These are phyloP conservation scores for Blumeria hordei DNA, from an alignment of 2,329 filamentous ascomycete genomes.

Conservation along the genomic window DNA sequence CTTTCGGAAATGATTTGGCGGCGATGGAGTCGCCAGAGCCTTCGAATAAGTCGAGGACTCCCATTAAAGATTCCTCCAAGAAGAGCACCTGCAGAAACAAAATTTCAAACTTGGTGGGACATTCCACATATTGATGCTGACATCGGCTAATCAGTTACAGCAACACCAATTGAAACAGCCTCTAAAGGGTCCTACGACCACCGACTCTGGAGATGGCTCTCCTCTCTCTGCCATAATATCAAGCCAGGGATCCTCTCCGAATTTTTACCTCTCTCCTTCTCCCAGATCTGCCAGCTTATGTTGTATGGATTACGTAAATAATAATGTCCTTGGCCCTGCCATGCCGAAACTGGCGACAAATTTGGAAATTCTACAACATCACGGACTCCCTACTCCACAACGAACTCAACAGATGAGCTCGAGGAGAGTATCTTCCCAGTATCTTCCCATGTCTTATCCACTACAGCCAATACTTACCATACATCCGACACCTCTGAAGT, in stretches of 20 bases:
- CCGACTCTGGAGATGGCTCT: slow-evolving; percentile 27
- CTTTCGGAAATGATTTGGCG: slow-evolving; percentile 10
- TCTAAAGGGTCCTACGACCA: slow-evolving; percentile 24
- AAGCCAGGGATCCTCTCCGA: slow-evolving; percentile 28
- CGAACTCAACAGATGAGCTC: background rate
- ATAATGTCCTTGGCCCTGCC: slow-evolving; percentile 8
- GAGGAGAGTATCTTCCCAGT: slow-evolving; percentile 7
- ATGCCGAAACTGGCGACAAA: slow-evolving; percentile 16
- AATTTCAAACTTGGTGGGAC: slow-evolving; percentile 21
- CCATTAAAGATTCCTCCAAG: slow-evolving; percentile 9
- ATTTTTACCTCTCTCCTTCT: slow-evolving; percentile 24
- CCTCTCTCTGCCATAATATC: slow-evolving; percentile 26
- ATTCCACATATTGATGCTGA: background rate
- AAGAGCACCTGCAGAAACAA: slow-evolving; percentile 12
- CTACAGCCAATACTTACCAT: slow-evolving; percentile 27
- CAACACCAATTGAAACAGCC: slow-evolving; percentile 26
- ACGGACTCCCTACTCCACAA: slow-evolving; percentile 5
- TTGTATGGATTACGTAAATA: slow-evolving; percentile 18
- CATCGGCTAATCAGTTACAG: slow-evolving; percentile 17
- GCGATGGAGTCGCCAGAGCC: slow-evolving; percentile 21
- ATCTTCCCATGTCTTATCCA: slow-evolving; percentile 6
- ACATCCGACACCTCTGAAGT: slow-evolving; percentile 51
- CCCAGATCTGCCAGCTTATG: slow-evolving; percentile 14
- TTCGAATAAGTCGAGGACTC: slow-evolving; percentile 17
- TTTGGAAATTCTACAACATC: slow-evolving; percentile 6